These are phyloP conservation scores for Oxyria digyna DNA, from an alignment of 148 eudicot species.

Conservation along the genomic window DNA sequence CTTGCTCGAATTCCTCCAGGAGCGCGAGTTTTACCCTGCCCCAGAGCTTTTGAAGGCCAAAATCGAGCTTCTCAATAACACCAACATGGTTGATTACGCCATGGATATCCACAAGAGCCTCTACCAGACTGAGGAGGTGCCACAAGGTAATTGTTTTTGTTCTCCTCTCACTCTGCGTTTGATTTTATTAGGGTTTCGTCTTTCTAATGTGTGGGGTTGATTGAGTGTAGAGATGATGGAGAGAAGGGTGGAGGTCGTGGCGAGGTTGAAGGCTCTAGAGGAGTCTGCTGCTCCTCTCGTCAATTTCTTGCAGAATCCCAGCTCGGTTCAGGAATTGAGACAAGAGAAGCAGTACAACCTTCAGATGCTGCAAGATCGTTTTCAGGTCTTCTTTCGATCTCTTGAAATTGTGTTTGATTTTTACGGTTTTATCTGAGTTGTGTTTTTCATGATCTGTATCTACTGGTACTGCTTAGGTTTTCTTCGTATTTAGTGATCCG, in stretches of 20 bases:
- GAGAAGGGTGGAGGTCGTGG: conserved; percentile 85
- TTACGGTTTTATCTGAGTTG: background rate
- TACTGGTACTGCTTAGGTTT: background rate
- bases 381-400: conserved; percentile 34
- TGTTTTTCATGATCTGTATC: background rate
- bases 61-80: conserved; percentile 72
- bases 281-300: conserved; percentile 83
- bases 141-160: conserved; percentile 43
- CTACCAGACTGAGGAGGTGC: conserved; percentile 76
- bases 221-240: conserved; percentile 72
- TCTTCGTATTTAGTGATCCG: background rate
- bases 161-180: background rate
- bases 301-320: conserved; percentile 65
- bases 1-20: conserved; percentile 74
- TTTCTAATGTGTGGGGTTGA: background rate
- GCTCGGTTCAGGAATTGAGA: conserved; percentile 77
- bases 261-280: conserved; percentile 73
- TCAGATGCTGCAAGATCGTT: conserved; percentile 81
- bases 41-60: conserved; percentile 64
- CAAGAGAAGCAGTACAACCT: conserved; percentile 84
- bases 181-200: conserved; percentile 4
- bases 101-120: conserved; percentile 97
- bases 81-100: conserved; percentile 97
- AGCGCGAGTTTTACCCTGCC: conserved; percentile 45
- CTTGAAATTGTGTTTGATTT: background rate